Conservation (phyloP, 2,329 filamentous ascomycete species). For the Colletotrichum liaoningense region DNA sequence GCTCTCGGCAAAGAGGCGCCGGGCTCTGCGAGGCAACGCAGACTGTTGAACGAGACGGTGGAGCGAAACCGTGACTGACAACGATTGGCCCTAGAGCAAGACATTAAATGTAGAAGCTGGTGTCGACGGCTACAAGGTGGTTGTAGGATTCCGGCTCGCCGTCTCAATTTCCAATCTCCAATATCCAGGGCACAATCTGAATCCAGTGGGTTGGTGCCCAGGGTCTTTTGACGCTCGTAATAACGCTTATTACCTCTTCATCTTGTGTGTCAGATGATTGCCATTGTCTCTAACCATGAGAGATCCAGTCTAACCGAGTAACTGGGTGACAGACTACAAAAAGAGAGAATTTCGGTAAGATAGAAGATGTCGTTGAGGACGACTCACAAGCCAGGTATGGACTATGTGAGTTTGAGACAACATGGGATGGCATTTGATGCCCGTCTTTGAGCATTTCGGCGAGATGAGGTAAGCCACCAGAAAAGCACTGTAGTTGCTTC, state of each 20-base stretch:
- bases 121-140: background rate
- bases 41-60: background rate
- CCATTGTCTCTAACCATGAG: background rate
- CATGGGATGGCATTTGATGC: conserved; percentile 20
- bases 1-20: conserved; percentile 11
- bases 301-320: background rate
- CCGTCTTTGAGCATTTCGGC: conserved; percentile 4
- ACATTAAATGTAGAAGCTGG: background rate
- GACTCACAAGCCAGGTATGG: background rate
- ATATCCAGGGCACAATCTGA: background rate
- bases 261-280: conserved; percentile 11
- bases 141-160: background rate
- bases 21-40: background rate
- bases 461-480: conserved; percentile 20
- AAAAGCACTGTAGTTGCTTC: conserved; percentile 1
- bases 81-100: background rate
- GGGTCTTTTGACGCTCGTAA: conserved; percentile 21
- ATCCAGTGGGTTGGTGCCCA: conserved; percentile 10
- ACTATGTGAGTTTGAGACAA: conserved; percentile 18
- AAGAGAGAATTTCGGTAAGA: background rate
- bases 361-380: background rate
- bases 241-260: background rate
- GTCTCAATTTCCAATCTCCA: background rate
- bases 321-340: background rate
- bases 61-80: background rate